A percentile compares a stretch with the other conserved stretches of the same genome.
Conservation (phyloP, 2,329 filamentous ascomycete genomes). For the Aspergillus awamori region DNA sequence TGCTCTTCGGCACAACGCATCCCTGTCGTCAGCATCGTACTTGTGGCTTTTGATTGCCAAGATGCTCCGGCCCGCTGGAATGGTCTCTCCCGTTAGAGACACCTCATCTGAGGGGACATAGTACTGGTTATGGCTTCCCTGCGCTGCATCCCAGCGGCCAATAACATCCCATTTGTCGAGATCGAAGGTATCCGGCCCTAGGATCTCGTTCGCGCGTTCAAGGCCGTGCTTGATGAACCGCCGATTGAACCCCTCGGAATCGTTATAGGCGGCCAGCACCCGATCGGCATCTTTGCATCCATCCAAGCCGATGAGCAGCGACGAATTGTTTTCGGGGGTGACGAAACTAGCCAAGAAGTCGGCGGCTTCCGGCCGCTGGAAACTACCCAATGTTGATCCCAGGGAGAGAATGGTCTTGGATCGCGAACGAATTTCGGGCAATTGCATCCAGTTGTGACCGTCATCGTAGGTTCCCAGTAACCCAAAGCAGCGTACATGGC, state of each 20-base stretch:
- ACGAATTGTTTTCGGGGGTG: not conserved
- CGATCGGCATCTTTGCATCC: conserved; percentile 63
- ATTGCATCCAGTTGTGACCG: conserved; percentile 75
- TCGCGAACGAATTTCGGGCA: conserved; percentile 51
- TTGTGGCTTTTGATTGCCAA: conserved; percentile 16
- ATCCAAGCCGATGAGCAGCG: conserved; percentile 15
- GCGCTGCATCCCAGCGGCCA: not conserved
- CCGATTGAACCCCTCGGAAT: conserved; percentile 13
- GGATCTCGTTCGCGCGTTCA: conserved; percentile 66
- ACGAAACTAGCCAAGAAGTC: conserved; percentile 14
- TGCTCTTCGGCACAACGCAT: conserved; percentile 5
- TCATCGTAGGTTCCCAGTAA: conserved; percentile 86
- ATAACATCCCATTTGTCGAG: conserved; percentile 69
- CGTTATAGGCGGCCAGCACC: conserved; percentile 72
- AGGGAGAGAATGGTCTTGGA: conserved; percentile 15
- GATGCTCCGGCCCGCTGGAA: not conserved
- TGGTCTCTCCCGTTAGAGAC: not conserved
- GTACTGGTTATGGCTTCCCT: conserved; percentile 14
- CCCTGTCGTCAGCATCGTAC: conserved; percentile 13
- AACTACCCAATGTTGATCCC: conserved; percentile 17
- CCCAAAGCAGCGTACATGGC: conserved; percentile 73
- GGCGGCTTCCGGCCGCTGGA: conserved; percentile 9
- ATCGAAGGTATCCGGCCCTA: conserved; percentile 68
- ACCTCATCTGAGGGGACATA: conserved; percentile 10
- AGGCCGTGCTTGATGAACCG: conserved; percentile 17